Evolutionary conservation across 495 filamentous ascomycete genomes (phyloP).

Genomic region (Oidiodendron maius): DNA sequence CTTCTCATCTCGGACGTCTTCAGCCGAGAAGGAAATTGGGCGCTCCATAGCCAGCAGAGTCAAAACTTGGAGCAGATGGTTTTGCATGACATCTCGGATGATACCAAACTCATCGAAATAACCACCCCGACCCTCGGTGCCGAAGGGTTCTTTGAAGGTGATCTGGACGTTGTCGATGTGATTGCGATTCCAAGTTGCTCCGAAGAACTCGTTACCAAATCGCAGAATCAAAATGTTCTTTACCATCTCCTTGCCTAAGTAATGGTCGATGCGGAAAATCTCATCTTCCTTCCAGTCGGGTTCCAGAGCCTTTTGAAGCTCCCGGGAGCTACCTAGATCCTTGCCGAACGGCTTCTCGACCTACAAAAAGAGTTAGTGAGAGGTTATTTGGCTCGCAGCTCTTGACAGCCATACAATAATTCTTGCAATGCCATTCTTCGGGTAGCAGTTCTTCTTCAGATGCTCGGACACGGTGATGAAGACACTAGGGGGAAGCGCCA

Average conservation of each 20-base stretch:
- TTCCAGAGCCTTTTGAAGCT: constrained; percentile 89
- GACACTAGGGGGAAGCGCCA: constrained; percentile 96
- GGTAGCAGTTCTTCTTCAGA: constrained; percentile 95
- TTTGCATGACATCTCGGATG: constrained; percentile 98
- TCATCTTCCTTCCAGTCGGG: constrained; percentile 99
- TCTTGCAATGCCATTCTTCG: constrained; percentile 77
- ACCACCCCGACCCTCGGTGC: constrained; percentile 96
- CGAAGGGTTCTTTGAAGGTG: constrained; percentile 99
- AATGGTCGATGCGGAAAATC: constrained; percentile 99
- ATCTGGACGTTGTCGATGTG: constrained; percentile 99
- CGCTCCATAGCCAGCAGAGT: constrained; percentile 98
- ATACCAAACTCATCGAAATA: constrained; percentile 99
- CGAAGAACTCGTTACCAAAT: constrained; percentile 99
- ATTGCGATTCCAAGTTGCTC: constrained; percentile 97
- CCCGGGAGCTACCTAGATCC: constrained; percentile 87
- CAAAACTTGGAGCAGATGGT: constrained; percentile 92
- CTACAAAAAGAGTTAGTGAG: constrained; percentile 34
- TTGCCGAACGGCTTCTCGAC: constrained; percentile 99
- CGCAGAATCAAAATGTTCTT: constrained; percentile 99
- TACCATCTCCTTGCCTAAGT: constrained; percentile 99
- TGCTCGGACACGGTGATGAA: constrained; percentile 97
- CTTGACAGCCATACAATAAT: constrained; percentile 75
- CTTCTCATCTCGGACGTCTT: constrained; percentile 99
- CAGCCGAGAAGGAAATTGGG: constrained; percentile 94
- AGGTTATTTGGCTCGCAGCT: background rate